phyloP scores from a whole-genome alignment of 2,329 filamentous ascomycete species.

The Scolecobasidium constrictum region DNA sequence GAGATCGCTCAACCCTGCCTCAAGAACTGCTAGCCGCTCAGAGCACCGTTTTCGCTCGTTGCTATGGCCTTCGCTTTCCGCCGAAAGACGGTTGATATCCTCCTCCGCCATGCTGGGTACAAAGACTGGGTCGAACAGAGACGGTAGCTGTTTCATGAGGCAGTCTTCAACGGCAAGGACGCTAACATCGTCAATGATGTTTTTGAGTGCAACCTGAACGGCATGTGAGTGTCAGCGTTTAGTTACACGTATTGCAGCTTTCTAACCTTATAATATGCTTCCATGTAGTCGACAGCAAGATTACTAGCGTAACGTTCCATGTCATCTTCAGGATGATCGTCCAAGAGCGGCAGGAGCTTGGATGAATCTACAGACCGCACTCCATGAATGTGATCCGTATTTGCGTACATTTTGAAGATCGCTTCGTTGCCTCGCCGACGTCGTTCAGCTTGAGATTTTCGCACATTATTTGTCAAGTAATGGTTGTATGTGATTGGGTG shows the following conservation, averaged over 20 bases:
- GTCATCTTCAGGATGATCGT: constrained; percentile 15
- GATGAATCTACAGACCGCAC: too few species aligned
- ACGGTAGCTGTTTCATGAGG: constrained; percentile 20
- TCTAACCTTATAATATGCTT: constrained; percentile 20
- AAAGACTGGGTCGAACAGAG: constrained; percentile 19
- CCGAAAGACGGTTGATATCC: too few species aligned
- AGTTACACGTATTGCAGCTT: background rate
- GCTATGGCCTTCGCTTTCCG: too few species aligned
- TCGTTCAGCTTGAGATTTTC: constrained; percentile 18
- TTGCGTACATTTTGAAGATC: constrained; percentile 10
- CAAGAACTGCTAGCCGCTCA: too few species aligned
- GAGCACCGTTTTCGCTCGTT: too few species aligned
- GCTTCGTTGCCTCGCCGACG: constrained; percentile 12
- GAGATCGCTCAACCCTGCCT: too few species aligned
- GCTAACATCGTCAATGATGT: constrained; percentile 28
- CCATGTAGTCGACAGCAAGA: constrained; percentile 19
- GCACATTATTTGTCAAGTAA: constrained; percentile 20
- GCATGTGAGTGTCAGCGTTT: background rate
- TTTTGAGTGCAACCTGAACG: constrained; percentile 28
- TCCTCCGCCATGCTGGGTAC: too few species aligned
- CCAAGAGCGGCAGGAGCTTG: constrained; percentile 12
- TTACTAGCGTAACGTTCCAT: constrained; percentile 21
- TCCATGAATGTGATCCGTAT: constrained; percentile 10
- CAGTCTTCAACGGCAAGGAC: constrained; percentile 29
- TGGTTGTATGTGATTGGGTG: constrained; percentile 24